Evolutionary conservation across 2,329 filamentous ascomycete genomes (phyloP), one percentile per base, ranked within the genome.

Genomic region (Dothideomycetes sp.): DNA sequence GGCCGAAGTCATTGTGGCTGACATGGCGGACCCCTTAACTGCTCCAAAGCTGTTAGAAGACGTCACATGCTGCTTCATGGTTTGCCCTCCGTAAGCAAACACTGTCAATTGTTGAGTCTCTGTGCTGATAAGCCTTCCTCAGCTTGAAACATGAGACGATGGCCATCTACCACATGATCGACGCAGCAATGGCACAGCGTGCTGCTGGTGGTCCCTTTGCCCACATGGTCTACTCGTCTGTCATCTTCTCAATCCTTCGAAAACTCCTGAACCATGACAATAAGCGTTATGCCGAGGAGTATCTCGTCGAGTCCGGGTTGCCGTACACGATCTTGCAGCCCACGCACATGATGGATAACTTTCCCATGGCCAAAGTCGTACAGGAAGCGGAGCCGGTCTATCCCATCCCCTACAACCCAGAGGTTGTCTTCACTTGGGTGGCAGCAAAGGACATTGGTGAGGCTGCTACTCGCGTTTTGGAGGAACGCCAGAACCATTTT

Each of bases 201-300:
- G 24, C 30, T 12, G 29, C 46, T 2, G 38, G 45, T 10, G 49
- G 44, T n/a, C 29, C 20, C 0, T 53, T 61, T 37, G 48, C 49
- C 42, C 62, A 65, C 35, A 56, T 64, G 22, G 50, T 64, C 23
- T 58, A 55, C 43, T 54, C 50, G 27, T 56, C 52, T 12, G 61
- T 63, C 17, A 42, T 60, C 2, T 48, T 57, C 39, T 53, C 59
- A 0, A 53, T 56, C 41, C 44, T 61, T 6, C 50, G 53, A 19
- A 59, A 59, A 41, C 52, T 64, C 48, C 46, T 58, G 38, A 60
- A 61, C 44, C 61, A 64, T 36, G 59, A 58, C 41, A 51, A 50
- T 45, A 63, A 63, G 33, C 49, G 54, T 10, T 45, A 52, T 23
- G 41, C 61, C 17, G 61, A 64, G 44, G 58, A 64, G 44, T 49